Base-by-base conservation (phyloP, 179 eudicot genomes). In the Heliamphora pulchella region DNA sequence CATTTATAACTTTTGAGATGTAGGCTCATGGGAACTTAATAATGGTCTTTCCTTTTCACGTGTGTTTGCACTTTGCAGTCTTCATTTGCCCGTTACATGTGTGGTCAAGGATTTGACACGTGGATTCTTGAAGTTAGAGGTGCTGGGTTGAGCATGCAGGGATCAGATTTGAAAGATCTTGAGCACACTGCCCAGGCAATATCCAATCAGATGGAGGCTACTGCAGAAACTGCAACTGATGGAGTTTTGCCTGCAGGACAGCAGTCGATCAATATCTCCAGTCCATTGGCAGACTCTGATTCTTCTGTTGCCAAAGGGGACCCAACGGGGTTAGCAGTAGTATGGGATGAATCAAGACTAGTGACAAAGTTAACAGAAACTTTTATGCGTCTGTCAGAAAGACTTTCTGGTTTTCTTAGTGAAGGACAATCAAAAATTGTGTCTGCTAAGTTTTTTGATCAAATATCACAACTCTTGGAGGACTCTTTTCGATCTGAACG, bases 81-180 rank as follows among this genome's bases (percentile, higher is more conserved):
- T 71, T 96, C 99, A 70, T 96, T 96, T 90, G 99, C 99, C 71
- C 99, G 98, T 77, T 82, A 91, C 85, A 96, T 96, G 99, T 92
- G 93, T 83, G 93, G 90, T 76, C 92, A 96, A 91, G 99, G 99
- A 84, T 96, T 89, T 87, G 99, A 96, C 84, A 96, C 99, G 64
- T 96, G 97, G 99, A 84, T 96, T 84, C 91, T 96, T 75, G 99
- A 96, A 86, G 90, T 94, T 83, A 89, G 99, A 85, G 99, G 99
- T 77, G 98, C 98, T 72, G 98, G 98, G 47, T 81, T 96, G 88
- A 96, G 98, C 86, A 86, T 83, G 86, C 88, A 84, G 51, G 88
- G 65, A 46, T 81, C 91, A 74, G 85, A 91, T 81, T 66, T 80
- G 1, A 85, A 88, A 84, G 89, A 83, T 44, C 81, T 92, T 72